Conservation (phyloP, 208 protist genomes). For the Leishmania amazonensis region DNA sequence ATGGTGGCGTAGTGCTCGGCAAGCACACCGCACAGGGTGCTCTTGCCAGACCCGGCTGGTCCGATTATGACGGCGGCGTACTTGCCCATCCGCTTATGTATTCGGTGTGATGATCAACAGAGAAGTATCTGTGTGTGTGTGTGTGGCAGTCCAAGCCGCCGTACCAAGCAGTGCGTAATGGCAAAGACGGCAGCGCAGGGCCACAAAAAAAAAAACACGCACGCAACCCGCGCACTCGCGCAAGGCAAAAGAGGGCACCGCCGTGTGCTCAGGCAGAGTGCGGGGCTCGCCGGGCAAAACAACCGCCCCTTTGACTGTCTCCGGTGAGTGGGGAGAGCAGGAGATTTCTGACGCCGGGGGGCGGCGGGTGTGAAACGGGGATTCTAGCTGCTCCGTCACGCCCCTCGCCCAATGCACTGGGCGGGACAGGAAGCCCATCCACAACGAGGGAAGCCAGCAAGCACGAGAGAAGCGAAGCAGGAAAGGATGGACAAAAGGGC, state of each 20-base stretch:
- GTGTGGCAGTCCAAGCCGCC: not conserved
- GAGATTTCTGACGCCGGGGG: not conserved
- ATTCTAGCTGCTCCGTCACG: not conserved
- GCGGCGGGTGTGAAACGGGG: not conserved
- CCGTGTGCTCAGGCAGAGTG: not conserved
- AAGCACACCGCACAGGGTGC: constrained; percentile 85
- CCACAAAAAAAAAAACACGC: not conserved
- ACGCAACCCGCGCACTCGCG: not conserved
- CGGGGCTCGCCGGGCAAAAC: not conserved
- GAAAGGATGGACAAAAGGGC: too few species aligned
- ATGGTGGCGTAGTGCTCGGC: constrained; percentile 86
- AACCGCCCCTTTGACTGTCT: too few species aligned
- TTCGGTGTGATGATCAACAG: not conserved
- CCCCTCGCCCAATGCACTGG: not conserved
- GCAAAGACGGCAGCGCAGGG: not conserved
- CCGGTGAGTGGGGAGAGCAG: not conserved
- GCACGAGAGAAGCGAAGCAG: not conserved
- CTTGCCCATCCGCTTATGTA: constrained; percentile 68
- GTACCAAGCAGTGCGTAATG: not conserved
- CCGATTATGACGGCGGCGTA: constrained; percentile 92
- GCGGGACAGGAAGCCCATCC: not conserved
- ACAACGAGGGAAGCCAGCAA: not conserved
- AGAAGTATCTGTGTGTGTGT: not conserved
- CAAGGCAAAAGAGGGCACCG: not conserved
- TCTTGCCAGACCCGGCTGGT: constrained; percentile 93